phyloP scores from a whole-genome alignment of 371 early-diverging fungal genomes.

The Apophysomyces variabilis region DNA sequence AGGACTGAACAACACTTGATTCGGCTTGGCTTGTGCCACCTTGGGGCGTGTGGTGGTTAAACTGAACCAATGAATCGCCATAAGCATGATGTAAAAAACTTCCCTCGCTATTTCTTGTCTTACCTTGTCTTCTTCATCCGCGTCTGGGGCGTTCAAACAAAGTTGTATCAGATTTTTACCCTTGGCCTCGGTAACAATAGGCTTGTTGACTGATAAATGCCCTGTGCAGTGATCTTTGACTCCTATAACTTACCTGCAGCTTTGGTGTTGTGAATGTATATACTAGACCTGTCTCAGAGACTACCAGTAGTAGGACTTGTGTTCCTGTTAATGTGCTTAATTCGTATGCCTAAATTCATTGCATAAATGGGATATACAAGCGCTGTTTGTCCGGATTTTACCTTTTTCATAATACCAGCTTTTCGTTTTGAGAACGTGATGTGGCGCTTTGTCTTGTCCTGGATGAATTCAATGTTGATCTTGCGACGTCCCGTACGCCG shows the following conservation, averaged over 20 bases:
- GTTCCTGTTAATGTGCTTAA: slow-evolving; percentile 95
- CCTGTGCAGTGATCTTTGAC: not conserved
- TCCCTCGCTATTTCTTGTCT: not conserved
- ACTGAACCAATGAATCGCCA: slow-evolving; percentile 1
- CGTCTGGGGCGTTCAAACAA: slow-evolving; percentile 89
- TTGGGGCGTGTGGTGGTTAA: not conserved
- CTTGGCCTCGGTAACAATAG: slow-evolving; percentile 91
- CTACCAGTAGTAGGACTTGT: slow-evolving; percentile 92
- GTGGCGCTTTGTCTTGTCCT: slow-evolving; percentile 92
- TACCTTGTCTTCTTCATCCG: slow-evolving; percentile 8
- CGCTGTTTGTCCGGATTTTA: slow-evolving; percentile 15
- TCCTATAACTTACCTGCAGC: slow-evolving; percentile 57
- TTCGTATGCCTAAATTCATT: slow-evolving; percentile 81
- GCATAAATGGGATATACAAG: not conserved
- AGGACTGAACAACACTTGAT: not conserved
- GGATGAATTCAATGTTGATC: slow-evolving; percentile 97
- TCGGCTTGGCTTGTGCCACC: slow-evolving; percentile 1
- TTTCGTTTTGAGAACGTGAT: slow-evolving; percentile 99
- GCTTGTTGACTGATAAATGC: slow-evolving; percentile 28
- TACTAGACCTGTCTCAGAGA: slow-evolving; percentile 96
- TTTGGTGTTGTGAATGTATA: slow-evolving; percentile 98
- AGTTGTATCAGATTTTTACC: slow-evolving; percentile 93
- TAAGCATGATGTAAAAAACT: not conserved
- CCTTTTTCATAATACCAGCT: slow-evolving; percentile 99
- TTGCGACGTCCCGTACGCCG: slow-evolving; percentile 77